Percentiles rank a stretch among this genome's conserved stretches.
Evolutionary conservation across 345 rosid species (phyloP).

Genomic region (Citrus unshiu): DNA sequence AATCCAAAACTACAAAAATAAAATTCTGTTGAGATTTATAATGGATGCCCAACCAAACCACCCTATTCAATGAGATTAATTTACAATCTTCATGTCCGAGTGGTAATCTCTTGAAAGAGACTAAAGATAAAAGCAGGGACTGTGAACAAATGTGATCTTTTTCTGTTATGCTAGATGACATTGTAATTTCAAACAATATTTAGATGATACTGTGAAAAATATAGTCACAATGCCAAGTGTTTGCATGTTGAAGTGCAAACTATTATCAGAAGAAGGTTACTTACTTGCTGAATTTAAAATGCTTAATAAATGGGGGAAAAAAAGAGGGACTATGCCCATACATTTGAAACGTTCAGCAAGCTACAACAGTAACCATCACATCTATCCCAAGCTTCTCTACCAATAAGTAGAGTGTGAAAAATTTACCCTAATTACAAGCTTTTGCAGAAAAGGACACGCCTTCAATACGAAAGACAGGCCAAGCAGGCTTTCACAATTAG

Average conservation of each 20-base stretch:
- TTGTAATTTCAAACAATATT: neutral
- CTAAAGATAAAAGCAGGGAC: neutral
- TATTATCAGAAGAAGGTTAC: neutral
- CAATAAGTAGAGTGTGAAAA: no score
- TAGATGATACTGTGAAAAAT: neutral
- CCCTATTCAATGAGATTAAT: neutral
- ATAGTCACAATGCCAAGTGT: neutral
- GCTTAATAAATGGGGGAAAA: neutral
- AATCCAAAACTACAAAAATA: no score
- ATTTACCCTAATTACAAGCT: no score
- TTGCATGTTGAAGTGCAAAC: neutral
- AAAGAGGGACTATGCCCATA: neutral
- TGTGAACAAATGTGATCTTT: no score
- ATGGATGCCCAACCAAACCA: no score
- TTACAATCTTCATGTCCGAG: neutral
- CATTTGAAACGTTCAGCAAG: no score
- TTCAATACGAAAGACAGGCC: neutral
- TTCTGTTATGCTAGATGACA: no score
- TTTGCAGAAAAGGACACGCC: neutral
- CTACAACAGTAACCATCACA: no score
- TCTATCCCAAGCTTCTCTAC: no score
- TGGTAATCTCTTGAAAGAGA: neutral
- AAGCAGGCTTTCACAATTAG: neutral
- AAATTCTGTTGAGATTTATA: no score
- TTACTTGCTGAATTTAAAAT: neutral